phyloP scores from a whole-genome alignment of 768 basidiomycete species.

The Tylopilus sp. region DNA sequence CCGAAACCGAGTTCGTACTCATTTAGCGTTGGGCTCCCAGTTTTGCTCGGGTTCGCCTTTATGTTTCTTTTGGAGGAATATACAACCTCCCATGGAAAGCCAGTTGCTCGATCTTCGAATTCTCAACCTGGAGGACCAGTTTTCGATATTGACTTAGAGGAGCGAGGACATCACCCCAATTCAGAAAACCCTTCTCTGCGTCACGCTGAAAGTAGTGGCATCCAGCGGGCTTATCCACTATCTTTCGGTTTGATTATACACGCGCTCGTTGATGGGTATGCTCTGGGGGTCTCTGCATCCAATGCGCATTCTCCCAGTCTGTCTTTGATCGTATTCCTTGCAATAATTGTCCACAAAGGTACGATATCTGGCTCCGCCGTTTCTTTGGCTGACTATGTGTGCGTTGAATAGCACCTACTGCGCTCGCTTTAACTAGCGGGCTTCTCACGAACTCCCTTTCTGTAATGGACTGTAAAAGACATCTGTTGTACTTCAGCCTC shows the following conservation, averaged over 20 bases:
- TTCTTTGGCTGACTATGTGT: slow-evolving; percentile 8
- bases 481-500: slow-evolving; percentile 73
- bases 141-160: slow-evolving; percentile 64
- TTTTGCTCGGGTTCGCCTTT: slow-evolving; percentile 56
- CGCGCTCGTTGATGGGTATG: slow-evolving; percentile 88
- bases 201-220: slow-evolving; percentile 20
- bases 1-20: slow-evolving; percentile 41
- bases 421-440: slow-evolving; percentile 83
- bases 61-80: slow-evolving; percentile 68
- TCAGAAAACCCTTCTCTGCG: slow-evolving; percentile 12
- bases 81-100: slow-evolving; percentile 48
- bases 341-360: slow-evolving; percentile 92
- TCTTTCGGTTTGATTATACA: slow-evolving; percentile 87
- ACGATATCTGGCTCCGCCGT: not conserved
- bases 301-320: slow-evolving; percentile 43
- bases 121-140: slow-evolving; percentile 18
- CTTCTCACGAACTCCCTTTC: slow-evolving; percentile 76
- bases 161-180: slow-evolving; percentile 41
- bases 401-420: slow-evolving; percentile 68
- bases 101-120: slow-evolving; percentile 12
- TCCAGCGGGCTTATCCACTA: slow-evolving; percentile 57
- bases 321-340: slow-evolving; percentile 85
- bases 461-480: slow-evolving; percentile 63
- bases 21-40: slow-evolving; percentile 55
- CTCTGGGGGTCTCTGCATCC: slow-evolving; percentile 76